Conservation (phyloP, 306 rosid species). For the Myrica gale region DNA sequence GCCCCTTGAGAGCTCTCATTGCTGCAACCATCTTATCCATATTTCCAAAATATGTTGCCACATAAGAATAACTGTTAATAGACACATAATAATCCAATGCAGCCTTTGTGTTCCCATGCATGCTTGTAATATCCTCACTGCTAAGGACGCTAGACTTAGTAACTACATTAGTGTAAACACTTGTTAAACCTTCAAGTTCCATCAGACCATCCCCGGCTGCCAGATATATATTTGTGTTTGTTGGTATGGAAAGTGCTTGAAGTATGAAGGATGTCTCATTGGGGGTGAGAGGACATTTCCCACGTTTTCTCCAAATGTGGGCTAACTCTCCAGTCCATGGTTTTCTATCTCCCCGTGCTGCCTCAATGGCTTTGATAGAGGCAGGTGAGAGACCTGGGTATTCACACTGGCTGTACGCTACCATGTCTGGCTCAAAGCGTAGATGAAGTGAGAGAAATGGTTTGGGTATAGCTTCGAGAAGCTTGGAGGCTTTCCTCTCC, state of each 20-base stretch:
- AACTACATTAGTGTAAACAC: slow-evolving; percentile 54
- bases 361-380: slow-evolving; percentile 66
- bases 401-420: slow-evolving; percentile 88
- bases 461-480: slow-evolving; percentile 85
- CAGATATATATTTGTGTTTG: slow-evolving; percentile 69
- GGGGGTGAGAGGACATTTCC: slow-evolving; percentile 89
- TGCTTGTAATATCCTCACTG: slow-evolving; percentile 69
- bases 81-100: slow-evolving; percentile 89
- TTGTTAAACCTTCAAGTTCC: slow-evolving; percentile 75
- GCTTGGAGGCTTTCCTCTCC: slow-evolving; percentile 80
- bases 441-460: slow-evolving; percentile 90
- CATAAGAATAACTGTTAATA: slow-evolving; percentile 76
- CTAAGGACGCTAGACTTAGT: slow-evolving; percentile 80
- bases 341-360: slow-evolving; percentile 65
- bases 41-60: slow-evolving; percentile 89
- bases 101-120: slow-evolving; percentile 98
- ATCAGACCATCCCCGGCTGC: slow-evolving; percentile 93
- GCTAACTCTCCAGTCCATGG: slow-evolving; percentile 91
- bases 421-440: slow-evolving; percentile 95
- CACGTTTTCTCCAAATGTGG: slow-evolving; percentile 69
- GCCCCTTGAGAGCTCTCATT: slow-evolving; percentile 73
- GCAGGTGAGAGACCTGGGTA: slow-evolving; percentile 60
- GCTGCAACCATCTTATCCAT: slow-evolving; percentile 99
- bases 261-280: slow-evolving; percentile 81
- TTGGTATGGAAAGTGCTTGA: slow-evolving; percentile 65